Percentiles rank a stretch among this genome's conserved stretches.
Conservation (phyloP, 129 eudicot genomes). For the Artemisia tridentata region DNA sequence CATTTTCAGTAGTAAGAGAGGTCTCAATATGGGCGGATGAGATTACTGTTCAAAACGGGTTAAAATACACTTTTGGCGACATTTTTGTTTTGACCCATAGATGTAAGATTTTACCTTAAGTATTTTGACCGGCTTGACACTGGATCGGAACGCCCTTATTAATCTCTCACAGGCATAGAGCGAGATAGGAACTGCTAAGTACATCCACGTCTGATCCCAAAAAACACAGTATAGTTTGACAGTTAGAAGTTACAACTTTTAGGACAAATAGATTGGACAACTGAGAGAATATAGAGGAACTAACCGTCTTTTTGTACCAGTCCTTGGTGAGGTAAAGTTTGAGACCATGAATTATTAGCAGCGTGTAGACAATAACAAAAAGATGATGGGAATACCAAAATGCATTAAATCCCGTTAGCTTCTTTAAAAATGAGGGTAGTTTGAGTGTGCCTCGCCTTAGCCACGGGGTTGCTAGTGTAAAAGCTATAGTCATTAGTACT, state of each 20-base stretch:
- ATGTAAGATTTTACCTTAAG: slow-evolving; percentile 50
- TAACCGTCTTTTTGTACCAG: slow-evolving; percentile 77
- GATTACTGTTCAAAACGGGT: not conserved
- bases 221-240: not conserved
- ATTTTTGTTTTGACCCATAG: not conserved
- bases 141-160: slow-evolving; percentile 62
- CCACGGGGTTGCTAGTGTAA: slow-evolving; percentile 77
- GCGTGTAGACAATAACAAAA: slow-evolving; percentile 63
- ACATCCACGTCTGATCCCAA: slow-evolving; percentile 80
- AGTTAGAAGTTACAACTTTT: not conserved
- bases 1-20: not conserved
- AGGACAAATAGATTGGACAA: not conserved
- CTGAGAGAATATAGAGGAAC: slow-evolving; percentile 16
- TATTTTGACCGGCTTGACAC: slow-evolving; percentile 66
- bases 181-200: slow-evolving; percentile 59
- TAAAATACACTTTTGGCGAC: not conserved
- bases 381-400: slow-evolving; percentile 96
- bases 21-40: not conserved
- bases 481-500: slow-evolving; percentile 81
- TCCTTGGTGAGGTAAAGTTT: slow-evolving; percentile 71
- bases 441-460: slow-evolving; percentile 49
- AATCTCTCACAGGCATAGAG: slow-evolving; percentile 75
- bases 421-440: slow-evolving; percentile 50
- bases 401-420: slow-evolving; percentile 79
- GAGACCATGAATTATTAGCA: slow-evolving; percentile 71